Percentiles rank a stretch among this genome's conserved stretches.
Evolutionary conservation across 805 yeast species (phyloP).

Genomic region (Ascoidea asiatica): DNA sequence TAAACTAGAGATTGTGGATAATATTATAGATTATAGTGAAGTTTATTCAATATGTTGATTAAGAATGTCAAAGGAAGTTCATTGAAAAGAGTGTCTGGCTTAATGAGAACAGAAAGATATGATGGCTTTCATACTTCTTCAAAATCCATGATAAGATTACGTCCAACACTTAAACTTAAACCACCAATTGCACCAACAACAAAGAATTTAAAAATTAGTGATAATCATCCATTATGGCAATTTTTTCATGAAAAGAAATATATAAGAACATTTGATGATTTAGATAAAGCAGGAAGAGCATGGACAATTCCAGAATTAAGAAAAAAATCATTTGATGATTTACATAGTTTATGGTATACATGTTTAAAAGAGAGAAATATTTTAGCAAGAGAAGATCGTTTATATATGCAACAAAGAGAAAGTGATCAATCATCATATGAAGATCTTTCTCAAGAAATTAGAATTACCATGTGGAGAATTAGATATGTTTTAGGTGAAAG

Average conservation of each 20-base stretch:
- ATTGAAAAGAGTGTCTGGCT: no score
- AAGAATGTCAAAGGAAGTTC: no score
- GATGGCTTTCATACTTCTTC: constrained; percentile 23
- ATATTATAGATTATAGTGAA: no score
- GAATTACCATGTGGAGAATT: constrained; percentile 63
- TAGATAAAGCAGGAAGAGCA: constrained; percentile 46
- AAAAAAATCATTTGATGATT: constrained; percentile 80
- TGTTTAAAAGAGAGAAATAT: constrained; percentile 74
- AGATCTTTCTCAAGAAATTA: constrained; percentile 27
- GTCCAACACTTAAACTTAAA: constrained; percentile 40
- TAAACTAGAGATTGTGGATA: no score
- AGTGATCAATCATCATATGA: constrained; percentile 18
- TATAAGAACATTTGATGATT: constrained; percentile 43
- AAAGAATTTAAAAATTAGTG: constrained; percentile 55
- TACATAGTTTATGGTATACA: constrained; percentile 85
- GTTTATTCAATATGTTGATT: no score
- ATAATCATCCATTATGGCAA: constrained; percentile 91
- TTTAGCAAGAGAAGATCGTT: constrained; percentile 58
- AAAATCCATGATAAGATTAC: constrained; percentile 25
- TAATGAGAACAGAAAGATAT: no score
- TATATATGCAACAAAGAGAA: constrained; percentile 25
- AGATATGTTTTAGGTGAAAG: constrained; percentile 83
- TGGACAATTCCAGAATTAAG: constrained; percentile 88
- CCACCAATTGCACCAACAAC: constrained; percentile 80
- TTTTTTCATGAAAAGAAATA: constrained; percentile 60